These are phyloP conservation scores for Penicillium nucicola DNA, from an alignment of 495 filamentous ascomycete genomes.

Conservation along the genomic window DNA sequence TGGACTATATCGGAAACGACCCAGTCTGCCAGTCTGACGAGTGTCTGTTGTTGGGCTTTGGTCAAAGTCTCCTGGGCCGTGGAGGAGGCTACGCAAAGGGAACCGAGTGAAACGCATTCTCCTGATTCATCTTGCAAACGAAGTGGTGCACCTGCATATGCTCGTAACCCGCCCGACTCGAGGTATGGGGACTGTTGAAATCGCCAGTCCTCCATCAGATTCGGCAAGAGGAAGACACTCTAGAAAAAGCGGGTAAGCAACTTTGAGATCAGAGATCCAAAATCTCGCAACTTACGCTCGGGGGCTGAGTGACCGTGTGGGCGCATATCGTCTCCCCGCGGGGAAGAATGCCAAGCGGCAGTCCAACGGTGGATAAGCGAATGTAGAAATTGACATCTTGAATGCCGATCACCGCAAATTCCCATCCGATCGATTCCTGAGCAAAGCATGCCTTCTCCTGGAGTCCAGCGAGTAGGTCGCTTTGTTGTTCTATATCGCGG, in stretches of 20 bases:
- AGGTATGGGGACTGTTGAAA: conserved; percentile 11
- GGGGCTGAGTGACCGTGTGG: conserved; percentile 15
- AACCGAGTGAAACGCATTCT: conserved; percentile 12
- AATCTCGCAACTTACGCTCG: conserved; percentile 9
- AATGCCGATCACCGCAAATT: conserved; percentile 14
- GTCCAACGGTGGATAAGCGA: conserved; percentile 11
- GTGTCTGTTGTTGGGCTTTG: conserved; percentile 10
- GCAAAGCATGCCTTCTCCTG: conserved; percentile 15
- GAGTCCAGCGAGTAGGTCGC: conserved; percentile 8
- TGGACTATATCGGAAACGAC: conserved; percentile 16
- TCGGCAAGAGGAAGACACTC: conserved; percentile 12
- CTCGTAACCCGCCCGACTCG: conserved; percentile 7
- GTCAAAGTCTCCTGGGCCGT: conserved; percentile 9
- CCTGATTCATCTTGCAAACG: conserved; percentile 11
- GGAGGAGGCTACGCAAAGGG: conserved; percentile 13
- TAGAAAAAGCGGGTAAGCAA: neutral
- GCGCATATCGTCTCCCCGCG: conserved; percentile 16
- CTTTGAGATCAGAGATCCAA: neutral
- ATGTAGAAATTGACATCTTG: conserved; percentile 13
- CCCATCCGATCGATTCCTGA: conserved; percentile 14
- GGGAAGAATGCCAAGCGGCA: conserved; percentile 14
- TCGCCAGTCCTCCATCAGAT: conserved; percentile 17
- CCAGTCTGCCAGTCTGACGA: conserved; percentile 16
- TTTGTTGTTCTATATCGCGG: conserved; percentile 6
- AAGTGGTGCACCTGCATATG: conserved; percentile 16